Evolutionary conservation across 1,139 yeast genomes (phyloP).

Genomic region (Scheffersomyces illinoinensis): DNA sequence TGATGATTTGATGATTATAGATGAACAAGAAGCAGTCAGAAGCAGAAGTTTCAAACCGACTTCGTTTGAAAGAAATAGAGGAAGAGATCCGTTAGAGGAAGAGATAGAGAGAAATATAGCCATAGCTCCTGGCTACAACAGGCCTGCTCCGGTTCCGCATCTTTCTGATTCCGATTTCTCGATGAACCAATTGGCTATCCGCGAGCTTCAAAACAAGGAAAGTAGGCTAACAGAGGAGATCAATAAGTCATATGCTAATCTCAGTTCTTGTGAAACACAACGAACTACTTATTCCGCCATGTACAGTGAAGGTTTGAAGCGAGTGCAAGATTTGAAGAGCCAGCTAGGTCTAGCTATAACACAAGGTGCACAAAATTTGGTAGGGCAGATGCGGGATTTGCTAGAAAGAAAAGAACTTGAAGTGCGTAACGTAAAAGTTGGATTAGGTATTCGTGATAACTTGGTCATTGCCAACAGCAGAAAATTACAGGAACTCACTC

Average conservation of each 20-base stretch:
- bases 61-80: conserved; percentile 12
- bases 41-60: conserved; percentile 18
- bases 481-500: background rate
- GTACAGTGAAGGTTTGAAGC: background rate
- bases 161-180: conserved; percentile 11
- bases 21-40: conserved; percentile 19
- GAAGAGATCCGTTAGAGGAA: conserved; percentile 1
- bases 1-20: conserved; percentile 24
- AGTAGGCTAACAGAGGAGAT: background rate
- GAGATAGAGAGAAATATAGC: background rate
- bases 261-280: background rate
- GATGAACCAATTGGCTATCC: conserved; percentile 1
- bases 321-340: background rate
- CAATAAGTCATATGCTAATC: background rate
- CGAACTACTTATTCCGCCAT: background rate
- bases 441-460: background rate
- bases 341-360: background rate
- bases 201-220: conserved; percentile 4
- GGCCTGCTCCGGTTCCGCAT: conserved; percentile 38
- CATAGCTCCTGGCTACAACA: conserved; percentile 15
- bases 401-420: background rate
- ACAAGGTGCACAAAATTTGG: background rate
- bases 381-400: background rate
- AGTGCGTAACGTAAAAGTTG: background rate
- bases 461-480: background rate